phyloP scores from a whole-genome alignment of 1,284 basidiomycete genomes.

The Anthracocystis setariae region DNA sequence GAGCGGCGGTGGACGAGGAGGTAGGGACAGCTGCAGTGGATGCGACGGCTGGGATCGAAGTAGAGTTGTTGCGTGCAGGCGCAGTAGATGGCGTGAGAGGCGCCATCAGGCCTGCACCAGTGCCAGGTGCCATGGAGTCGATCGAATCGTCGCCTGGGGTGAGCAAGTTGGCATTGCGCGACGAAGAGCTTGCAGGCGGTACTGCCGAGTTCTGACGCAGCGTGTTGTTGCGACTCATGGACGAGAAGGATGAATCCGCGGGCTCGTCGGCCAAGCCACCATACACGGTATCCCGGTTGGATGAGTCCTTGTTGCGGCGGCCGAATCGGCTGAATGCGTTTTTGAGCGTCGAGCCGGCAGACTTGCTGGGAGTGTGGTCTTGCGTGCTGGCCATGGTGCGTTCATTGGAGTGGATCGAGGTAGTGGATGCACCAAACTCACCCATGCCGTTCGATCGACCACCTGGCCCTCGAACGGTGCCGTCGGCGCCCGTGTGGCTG shows the following conservation, averaged over 20 bases:
- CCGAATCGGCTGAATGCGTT: slow-evolving; percentile 58
- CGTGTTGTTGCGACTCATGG: slow-evolving; percentile 29
- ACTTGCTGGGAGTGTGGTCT: slow-evolving; percentile 36
- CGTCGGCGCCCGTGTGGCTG: slow-evolving; percentile 33
- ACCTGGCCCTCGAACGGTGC: slow-evolving; percentile 6
- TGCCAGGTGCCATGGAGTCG: slow-evolving; percentile 34
- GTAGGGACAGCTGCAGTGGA: slow-evolving; percentile 4
- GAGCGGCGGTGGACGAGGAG: slow-evolving; percentile 21
- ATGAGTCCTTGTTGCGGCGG: slow-evolving; percentile 46
- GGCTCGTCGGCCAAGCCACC: slow-evolving; percentile 46
- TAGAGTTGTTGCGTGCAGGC: slow-evolving; percentile 19
- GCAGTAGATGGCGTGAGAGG: slow-evolving; percentile 47
- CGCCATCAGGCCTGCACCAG: slow-evolving; percentile 51
- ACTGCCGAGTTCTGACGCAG: slow-evolving; percentile 32
- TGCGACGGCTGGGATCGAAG: slow-evolving; percentile 4
- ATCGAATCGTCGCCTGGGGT: slow-evolving; percentile 37
- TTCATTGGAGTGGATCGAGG: slow-evolving; percentile 51
- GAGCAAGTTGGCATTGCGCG: slow-evolving; percentile 13
- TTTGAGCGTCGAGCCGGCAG: slow-evolving; percentile 51
- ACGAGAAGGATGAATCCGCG: slow-evolving; percentile 38
- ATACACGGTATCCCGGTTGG: slow-evolving; percentile 49
- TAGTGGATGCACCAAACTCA: slow-evolving; percentile 51
- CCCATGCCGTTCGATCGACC: slow-evolving; percentile 32
- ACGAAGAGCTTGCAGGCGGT: slow-evolving; percentile 16
- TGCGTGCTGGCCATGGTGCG: slow-evolving; percentile 24